Conservation (phyloP, 371 early-diverging fungal genomes). For the Rhizomucor pusillus region DNA sequence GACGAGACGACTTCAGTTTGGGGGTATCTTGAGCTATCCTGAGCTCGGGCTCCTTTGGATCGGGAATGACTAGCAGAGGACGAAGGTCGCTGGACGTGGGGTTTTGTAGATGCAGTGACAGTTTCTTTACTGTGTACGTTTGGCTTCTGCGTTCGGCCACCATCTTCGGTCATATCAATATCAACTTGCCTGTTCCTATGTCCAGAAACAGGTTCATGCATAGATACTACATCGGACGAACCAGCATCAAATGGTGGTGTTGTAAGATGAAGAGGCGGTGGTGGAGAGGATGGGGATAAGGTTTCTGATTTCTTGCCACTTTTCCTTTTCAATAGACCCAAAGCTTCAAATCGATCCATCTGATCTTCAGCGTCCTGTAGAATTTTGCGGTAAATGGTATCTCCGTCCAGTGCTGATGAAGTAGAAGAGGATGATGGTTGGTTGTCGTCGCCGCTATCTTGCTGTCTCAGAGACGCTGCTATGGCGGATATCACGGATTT, state of each 20-base stretch:
- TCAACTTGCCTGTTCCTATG: neutral
- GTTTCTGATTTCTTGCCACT: neutral
- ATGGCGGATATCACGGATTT: conserved; percentile 34
- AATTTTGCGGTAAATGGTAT: conserved; percentile 43
- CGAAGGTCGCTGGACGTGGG: no score
- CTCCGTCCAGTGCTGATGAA: conserved; percentile 18
- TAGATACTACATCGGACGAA: neutral
- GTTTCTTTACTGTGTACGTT: no score
- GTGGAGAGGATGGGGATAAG: neutral
- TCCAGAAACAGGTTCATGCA: neutral
- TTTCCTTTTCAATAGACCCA: conserved; percentile 34
- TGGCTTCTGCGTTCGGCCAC: no score
- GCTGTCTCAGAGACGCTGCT: conserved; percentile 36
- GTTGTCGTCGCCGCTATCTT: conserved; percentile 14
- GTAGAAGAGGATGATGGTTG: neutral
- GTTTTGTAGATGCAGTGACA: no score
- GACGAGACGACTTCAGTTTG: no score
- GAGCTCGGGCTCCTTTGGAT: no score
- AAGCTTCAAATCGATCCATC: conserved; percentile 47
- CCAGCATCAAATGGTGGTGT: neutral
- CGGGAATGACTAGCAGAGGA: no score
- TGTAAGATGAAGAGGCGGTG: neutral
- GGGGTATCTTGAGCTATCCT: no score
- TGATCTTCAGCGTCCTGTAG: conserved; percentile 54
- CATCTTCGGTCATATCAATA: no score